Conservation (phyloP, 2,329 filamentous ascomycete species). For the Parastagonospora nodorum region DNA sequence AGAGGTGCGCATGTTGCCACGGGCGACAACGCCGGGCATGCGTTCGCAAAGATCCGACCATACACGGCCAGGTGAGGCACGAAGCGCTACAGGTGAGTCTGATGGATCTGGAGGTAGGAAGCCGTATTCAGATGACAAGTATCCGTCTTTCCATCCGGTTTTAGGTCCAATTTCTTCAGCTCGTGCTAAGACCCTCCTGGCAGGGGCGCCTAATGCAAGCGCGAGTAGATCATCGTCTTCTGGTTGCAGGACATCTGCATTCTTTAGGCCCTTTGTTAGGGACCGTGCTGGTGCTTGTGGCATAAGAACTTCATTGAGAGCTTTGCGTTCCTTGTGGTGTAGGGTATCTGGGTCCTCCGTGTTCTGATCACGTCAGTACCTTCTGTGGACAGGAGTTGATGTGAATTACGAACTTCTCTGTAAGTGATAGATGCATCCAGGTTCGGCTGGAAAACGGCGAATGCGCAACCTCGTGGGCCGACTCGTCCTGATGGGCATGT, state of each 20-base stretch:
- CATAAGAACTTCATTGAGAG: constrained; percentile 25
- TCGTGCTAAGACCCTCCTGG: constrained; percentile 57
- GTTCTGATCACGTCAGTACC: constrained; percentile 6
- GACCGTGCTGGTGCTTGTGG: constrained; percentile 22
- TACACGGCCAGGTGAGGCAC: constrained; percentile 55
- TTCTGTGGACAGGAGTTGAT: neutral
- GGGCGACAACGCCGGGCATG: constrained; percentile 58
- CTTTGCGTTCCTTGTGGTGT: constrained; percentile 20
- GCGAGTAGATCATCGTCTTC: constrained; percentile 58
- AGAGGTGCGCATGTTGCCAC: constrained; percentile 57
- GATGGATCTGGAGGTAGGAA: constrained; percentile 59
- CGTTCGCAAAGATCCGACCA: constrained; percentile 61
- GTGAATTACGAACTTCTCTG: constrained; percentile 12
- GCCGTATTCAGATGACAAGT: constrained; percentile 57
- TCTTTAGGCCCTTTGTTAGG: constrained; percentile 43
- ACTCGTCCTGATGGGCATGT: constrained; percentile 16
- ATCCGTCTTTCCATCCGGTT: constrained; percentile 60
- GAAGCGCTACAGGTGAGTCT: constrained; percentile 53
- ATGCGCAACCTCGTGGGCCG: constrained; percentile 26
- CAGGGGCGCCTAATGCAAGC: constrained; percentile 58
- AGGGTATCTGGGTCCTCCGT: constrained; percentile 10
- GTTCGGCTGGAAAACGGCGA: constrained; percentile 26
- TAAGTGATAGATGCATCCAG: constrained; percentile 12
- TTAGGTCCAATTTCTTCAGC: constrained; percentile 57
- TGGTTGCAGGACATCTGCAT: constrained; percentile 55